phyloP scores from a whole-genome alignment of 2,329 filamentous ascomycete species.

The Penicillium sp. region DNA sequence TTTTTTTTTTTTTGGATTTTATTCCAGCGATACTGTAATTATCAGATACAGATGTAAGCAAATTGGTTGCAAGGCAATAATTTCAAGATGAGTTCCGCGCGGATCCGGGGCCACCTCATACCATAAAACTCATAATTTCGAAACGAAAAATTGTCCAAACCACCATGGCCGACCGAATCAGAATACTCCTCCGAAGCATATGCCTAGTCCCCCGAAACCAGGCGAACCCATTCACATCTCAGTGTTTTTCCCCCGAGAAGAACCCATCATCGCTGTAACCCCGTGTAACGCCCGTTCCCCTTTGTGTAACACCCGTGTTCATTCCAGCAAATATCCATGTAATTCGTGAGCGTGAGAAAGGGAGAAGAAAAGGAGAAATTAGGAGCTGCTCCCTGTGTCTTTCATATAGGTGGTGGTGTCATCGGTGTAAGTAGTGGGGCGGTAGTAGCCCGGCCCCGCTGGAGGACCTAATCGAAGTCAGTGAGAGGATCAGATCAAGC shows the following conservation, averaged over 20 bases:
- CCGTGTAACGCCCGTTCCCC: not conserved
- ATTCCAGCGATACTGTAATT: not conserved
- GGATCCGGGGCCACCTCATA: not conserved
- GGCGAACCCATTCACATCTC: not conserved
- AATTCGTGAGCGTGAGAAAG: not conserved
- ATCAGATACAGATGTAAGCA: not conserved
- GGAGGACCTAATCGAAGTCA: constrained; percentile 14
- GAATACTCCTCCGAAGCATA: not conserved
- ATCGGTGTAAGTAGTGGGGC: constrained; percentile 6
- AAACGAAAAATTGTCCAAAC: not conserved
- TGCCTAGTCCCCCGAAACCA: not conserved
- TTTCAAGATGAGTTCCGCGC: not conserved
- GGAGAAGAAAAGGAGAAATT: not conserved
- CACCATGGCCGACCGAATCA: constrained; percentile 1
- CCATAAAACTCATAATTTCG: not conserved
- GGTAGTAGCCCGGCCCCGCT: constrained; percentile 12
- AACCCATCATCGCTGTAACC: not conserved
- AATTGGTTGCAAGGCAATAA: not conserved
- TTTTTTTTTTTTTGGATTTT: not conserved
- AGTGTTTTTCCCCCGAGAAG: not conserved
- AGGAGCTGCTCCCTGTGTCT: constrained; percentile 1
- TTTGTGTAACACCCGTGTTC: not conserved
- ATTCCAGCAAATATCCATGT: not conserved
- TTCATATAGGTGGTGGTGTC: not conserved
- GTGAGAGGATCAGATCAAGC: not conserved